phyloP scores from a whole-genome alignment of 208 protist genomes.

The Leishmania aethiopica region DNA sequence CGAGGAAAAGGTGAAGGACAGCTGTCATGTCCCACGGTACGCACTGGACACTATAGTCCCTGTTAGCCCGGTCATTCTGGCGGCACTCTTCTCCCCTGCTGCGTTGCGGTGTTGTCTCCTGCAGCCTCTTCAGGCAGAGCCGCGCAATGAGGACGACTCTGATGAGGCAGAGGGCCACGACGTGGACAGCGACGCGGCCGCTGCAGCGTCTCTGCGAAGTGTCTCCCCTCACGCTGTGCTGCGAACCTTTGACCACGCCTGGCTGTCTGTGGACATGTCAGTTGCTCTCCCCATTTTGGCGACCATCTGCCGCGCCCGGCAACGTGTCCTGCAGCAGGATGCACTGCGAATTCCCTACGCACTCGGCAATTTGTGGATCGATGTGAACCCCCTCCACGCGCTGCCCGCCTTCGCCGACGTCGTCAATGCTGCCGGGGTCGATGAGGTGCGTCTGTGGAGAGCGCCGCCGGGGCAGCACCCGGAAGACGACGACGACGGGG shows the following conservation, averaged over 20 bases:
- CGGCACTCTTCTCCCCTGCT: conserved; percentile 53
- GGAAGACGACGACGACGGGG: not conserved
- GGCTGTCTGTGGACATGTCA: conserved; percentile 53
- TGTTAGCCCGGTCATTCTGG: conserved; percentile 72
- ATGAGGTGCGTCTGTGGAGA: conserved; percentile 24
- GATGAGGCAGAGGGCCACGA: conserved; percentile 3
- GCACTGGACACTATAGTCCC: conserved; percentile 51
- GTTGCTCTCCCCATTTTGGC: conserved; percentile 62
- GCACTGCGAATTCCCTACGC: conserved; percentile 54
- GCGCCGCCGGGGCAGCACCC: conserved; percentile 12
- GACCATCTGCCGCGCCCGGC: conserved; percentile 55
- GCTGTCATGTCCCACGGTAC: conserved; percentile 23
- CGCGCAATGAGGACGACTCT: not conserved
- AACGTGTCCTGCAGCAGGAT: conserved; percentile 43
- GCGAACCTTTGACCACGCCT: conserved; percentile 36
- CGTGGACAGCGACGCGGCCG: not conserved
- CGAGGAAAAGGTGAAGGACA: conserved; percentile 9
- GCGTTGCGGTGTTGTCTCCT: conserved; percentile 68
- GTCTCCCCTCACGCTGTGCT: conserved; percentile 16
- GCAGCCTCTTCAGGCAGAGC: conserved; percentile 33
- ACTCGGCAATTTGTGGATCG: conserved; percentile 43
- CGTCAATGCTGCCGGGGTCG: not conserved
- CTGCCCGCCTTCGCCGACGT: conserved; percentile 16
- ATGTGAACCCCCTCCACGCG: conserved; percentile 75
- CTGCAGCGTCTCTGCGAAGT: not conserved